phyloP scores from a whole-genome alignment of 768 basidiomycete genomes.

The Macrolepiota albuminosa region DNA sequence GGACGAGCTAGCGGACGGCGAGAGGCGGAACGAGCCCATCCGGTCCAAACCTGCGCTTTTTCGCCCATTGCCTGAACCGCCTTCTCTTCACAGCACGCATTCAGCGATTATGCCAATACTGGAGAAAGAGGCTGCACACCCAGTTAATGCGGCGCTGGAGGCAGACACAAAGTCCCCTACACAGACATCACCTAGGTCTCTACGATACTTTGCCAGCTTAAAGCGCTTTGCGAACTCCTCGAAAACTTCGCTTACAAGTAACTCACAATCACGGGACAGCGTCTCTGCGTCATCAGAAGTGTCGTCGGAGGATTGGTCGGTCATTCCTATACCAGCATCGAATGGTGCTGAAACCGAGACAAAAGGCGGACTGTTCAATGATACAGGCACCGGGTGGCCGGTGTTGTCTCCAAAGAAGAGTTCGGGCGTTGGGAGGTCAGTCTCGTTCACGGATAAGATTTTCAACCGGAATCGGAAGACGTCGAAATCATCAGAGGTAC shows the following conservation, averaged over 20 bases:
- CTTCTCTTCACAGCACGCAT: not conserved
- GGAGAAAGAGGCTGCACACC: conserved; percentile 6
- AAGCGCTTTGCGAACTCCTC: conserved; percentile 38
- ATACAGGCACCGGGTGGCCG: conserved; percentile 40
- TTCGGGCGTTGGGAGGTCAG: conserved; percentile 39
- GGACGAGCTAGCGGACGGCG: conserved; percentile 4
- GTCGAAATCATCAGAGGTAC: conserved; percentile 46
- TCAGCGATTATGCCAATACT: not conserved
- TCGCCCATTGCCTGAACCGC: conserved; percentile 4
- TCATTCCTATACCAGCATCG: conserved; percentile 56
- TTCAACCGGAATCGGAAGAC: conserved; percentile 51
- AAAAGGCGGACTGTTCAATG: conserved; percentile 12
- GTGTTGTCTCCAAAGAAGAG: conserved; percentile 49
- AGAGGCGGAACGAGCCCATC: conserved; percentile 3
- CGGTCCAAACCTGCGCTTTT: conserved; percentile 10
- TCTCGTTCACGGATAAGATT: conserved; percentile 59
- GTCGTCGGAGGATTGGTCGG: conserved; percentile 65
- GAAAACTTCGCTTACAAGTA: conserved; percentile 22
- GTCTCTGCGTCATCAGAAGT: conserved; percentile 54
- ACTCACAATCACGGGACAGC: conserved; percentile 49
- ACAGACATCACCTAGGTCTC: conserved; percentile 48
- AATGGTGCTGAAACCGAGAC: conserved; percentile 18
- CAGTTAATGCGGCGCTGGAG: not conserved
- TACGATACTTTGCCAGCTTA: conserved; percentile 45
- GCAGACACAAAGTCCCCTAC: conserved; percentile 14